phyloP scores from a whole-genome alignment of 192 early-diverging fungal species.

The Linnemannia zychae region DNA sequence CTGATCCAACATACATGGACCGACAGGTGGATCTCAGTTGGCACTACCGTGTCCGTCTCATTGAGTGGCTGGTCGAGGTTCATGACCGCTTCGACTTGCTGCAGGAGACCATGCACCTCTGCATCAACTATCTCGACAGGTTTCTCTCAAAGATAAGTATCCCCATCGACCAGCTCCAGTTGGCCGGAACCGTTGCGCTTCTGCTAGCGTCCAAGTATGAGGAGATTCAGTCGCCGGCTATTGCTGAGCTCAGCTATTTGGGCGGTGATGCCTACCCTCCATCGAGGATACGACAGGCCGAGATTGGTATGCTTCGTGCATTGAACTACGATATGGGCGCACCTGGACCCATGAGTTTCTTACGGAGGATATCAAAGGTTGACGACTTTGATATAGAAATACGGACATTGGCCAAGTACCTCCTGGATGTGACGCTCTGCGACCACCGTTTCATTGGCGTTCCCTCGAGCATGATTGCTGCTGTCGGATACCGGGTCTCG shows the following conservation, averaged over 20 bases:
- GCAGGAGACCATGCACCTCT: constrained; percentile 70
- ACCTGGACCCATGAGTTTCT: constrained; percentile 70
- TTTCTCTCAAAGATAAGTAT: constrained; percentile 67
- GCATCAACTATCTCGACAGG: constrained; percentile 71
- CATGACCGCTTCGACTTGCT: constrained; percentile 71
- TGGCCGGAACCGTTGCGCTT: constrained; percentile 66
- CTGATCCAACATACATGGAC: constrained; percentile 65
- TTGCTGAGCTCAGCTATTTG: constrained; percentile 64
- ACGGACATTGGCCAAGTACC: constrained; percentile 72
- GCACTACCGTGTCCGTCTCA: constrained; percentile 64
- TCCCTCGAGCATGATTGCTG: constrained; percentile 62
- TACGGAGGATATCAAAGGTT: constrained; percentile 70
- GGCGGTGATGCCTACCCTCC: constrained; percentile 60
- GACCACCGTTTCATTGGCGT: constrained; percentile 69
- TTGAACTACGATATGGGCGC: constrained; percentile 71
- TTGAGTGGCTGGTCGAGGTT: constrained; percentile 71
- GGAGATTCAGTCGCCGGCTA: constrained; percentile 66
- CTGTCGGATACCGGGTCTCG: constrained; percentile 60
- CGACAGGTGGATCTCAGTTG: constrained; percentile 63
- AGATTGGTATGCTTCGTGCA: constrained; percentile 67
- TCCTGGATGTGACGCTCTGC: constrained; percentile 68
- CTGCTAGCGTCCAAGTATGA: constrained; percentile 72
- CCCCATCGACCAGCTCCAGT: constrained; percentile 64
- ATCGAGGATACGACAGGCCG: constrained; percentile 66
- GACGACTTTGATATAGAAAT: constrained; percentile 70